phyloP scores from a whole-genome alignment of 2,329 filamentous ascomycete species.

The Penicillium sp. region DNA sequence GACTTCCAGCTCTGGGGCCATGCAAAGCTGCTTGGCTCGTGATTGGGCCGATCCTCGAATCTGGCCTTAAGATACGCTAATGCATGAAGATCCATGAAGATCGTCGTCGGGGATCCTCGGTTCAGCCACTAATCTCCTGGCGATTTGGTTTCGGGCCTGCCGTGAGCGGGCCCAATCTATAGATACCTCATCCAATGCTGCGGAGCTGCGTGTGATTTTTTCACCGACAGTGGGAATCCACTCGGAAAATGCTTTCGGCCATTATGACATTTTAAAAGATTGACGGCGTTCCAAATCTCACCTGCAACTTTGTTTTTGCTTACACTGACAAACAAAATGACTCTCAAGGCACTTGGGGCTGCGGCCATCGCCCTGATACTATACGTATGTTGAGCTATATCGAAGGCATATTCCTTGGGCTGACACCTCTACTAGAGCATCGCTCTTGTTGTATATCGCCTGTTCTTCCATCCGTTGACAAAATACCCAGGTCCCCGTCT shows the following conservation, averaged over 20 bases:
- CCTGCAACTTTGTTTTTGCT: background rate
- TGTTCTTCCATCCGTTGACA: conserved; percentile 8
- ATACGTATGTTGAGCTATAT: background rate
- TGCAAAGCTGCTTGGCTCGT: background rate
- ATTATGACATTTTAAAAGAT: background rate
- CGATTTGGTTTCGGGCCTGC: background rate
- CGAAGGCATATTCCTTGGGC: background rate
- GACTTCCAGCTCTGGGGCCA: background rate
- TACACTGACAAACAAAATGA: background rate
- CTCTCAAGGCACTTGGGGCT: background rate
- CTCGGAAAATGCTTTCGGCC: background rate
- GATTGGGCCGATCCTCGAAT: background rate
- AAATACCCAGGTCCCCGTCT: conserved; percentile 9
- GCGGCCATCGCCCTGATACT: background rate
- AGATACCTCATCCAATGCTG: background rate
- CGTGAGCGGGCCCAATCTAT: background rate
- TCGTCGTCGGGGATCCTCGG: background rate
- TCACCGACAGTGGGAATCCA: background rate
- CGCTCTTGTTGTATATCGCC: background rate
- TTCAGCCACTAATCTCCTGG: background rate
- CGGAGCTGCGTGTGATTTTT: too few species aligned
- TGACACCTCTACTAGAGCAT: background rate
- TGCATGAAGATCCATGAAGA: background rate
- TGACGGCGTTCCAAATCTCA: background rate
- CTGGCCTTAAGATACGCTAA: background rate